phyloP scores from a whole-genome alignment of 2,329 filamentous ascomycete species.

The Ceratocystis destructans region DNA sequence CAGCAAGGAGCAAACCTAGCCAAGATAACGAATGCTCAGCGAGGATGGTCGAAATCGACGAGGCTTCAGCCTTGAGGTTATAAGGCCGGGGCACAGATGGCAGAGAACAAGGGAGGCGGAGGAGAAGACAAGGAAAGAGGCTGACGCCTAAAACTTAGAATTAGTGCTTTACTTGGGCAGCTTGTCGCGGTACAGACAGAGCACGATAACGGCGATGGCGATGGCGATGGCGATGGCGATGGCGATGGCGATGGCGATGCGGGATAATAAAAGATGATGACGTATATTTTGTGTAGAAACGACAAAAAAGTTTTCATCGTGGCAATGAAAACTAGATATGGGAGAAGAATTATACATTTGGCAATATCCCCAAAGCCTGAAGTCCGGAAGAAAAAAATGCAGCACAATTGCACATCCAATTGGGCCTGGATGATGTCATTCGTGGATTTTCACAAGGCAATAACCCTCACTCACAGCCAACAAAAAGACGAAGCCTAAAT shows the following conservation, averaged over 20 bases:
- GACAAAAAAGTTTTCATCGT: neutral
- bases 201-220: neutral
- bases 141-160: neutral
- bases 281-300: neutral
- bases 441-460: neutral
- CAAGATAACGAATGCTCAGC: too few relatives aligned
- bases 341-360: neutral
- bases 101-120: neutral
- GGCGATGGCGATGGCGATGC: neutral
- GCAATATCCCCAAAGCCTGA: slow-evolving; percentile 1
- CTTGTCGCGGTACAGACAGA: too few relatives aligned
- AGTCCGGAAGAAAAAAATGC: neutral
- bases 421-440: slow-evolving; percentile 3
- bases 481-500: neutral
- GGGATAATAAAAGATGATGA: neutral
- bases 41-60: too few relatives aligned
- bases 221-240: neutral
- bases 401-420: neutral
- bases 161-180: too few relatives aligned
- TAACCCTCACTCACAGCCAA: neutral
- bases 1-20: too few relatives aligned
- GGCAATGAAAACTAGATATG: neutral
- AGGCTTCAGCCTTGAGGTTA: too few relatives aligned
- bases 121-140: neutral
- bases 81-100: too few relatives aligned